These are phyloP conservation scores for Coriaria nepalensis DNA, from an alignment of 306 rosid genomes.

Conservation along the genomic window DNA sequence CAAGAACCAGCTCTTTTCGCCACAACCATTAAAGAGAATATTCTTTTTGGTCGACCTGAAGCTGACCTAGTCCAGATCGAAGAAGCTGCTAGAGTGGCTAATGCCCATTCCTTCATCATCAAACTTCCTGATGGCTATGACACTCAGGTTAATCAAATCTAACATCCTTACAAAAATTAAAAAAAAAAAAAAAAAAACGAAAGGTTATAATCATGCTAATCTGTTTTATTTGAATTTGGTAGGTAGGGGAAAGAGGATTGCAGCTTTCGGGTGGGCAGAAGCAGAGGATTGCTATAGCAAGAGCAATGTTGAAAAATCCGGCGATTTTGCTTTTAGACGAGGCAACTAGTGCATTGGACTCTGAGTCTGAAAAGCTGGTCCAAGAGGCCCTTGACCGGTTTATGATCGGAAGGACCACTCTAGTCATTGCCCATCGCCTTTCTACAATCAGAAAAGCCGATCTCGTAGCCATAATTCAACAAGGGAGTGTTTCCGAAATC, in stretches of 20 bases:
- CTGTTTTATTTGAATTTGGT: constrained; percentile 25
- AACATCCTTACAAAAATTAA: not conserved
- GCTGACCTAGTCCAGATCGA: constrained; percentile 71
- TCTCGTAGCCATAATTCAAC: constrained; percentile 61
- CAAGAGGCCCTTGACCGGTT: constrained; percentile 93
- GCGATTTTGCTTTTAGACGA: constrained; percentile 77
- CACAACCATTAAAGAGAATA: constrained; percentile 70
- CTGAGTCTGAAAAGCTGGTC: constrained; percentile 81
- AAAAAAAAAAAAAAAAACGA: not conserved
- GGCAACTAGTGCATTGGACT: constrained; percentile 91
- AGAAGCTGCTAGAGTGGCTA: constrained; percentile 90
- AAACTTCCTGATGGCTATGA: constrained; percentile 76
- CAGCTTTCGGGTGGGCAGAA: constrained; percentile 95
- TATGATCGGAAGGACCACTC: constrained; percentile 86
- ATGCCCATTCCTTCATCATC: constrained; percentile 76
- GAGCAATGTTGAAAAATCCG: constrained; percentile 92
- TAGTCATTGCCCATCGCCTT: constrained; percentile 81
- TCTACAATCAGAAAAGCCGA: constrained; percentile 82
- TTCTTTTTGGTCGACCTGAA: constrained; percentile 75
- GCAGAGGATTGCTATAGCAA: constrained; percentile 87
- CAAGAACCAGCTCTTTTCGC: constrained; percentile 95
- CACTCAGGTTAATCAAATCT: constrained; percentile 50
- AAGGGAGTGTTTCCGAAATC: constrained; percentile 64
- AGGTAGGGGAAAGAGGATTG: constrained; percentile 94
- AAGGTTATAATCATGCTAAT: not conserved